A percentile compares a stretch with the other conserved stretches of the same genome.
phyloP scores from a whole-genome alignment of 1,284 basidiomycete species.

The Ganoderma sinense region DNA sequence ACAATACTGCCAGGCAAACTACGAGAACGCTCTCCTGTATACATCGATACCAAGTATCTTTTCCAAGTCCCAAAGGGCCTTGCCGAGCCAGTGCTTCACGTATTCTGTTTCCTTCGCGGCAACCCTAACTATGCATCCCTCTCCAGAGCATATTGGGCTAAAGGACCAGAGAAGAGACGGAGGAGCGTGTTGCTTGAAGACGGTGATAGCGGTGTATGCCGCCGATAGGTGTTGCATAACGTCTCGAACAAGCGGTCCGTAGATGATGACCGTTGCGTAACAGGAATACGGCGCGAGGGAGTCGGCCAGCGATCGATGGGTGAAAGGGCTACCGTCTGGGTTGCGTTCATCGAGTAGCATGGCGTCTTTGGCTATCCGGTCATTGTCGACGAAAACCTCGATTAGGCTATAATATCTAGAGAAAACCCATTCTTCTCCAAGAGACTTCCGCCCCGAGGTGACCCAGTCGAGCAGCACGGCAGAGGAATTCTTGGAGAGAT shows the following conservation, averaged over 20 bases:
- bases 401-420: conserved; percentile 86
- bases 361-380: conserved; percentile 77
- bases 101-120: conserved; percentile 78
- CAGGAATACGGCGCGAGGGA: conserved; percentile 81
- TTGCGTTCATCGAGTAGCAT: conserved; percentile 70
- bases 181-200: conserved; percentile 64
- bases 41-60: conserved; percentile 67
- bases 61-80: conserved; percentile 58
- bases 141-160: conserved; percentile 55
- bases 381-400: conserved; percentile 76
- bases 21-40: conserved; percentile 64
- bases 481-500: conserved; percentile 67
- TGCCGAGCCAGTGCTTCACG: conserved; percentile 74
- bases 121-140: conserved; percentile 69
- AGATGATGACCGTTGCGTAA: conserved; percentile 84
- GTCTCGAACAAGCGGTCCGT: conserved; percentile 62
- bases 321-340: conserved; percentile 32
- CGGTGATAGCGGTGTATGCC: conserved; percentile 62
- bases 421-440: conserved; percentile 92
- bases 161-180: conserved; percentile 82
- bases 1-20: neutral
- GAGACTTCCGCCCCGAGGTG: conserved; percentile 82
- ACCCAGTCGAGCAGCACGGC: conserved; percentile 89
- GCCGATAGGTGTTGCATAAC: conserved; percentile 54
- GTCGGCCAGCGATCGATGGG: conserved; percentile 59